Evolutionary conservation across 192 early-diverging fungal genomes (phyloP).

Genomic region (Coemansia sp.): DNA sequence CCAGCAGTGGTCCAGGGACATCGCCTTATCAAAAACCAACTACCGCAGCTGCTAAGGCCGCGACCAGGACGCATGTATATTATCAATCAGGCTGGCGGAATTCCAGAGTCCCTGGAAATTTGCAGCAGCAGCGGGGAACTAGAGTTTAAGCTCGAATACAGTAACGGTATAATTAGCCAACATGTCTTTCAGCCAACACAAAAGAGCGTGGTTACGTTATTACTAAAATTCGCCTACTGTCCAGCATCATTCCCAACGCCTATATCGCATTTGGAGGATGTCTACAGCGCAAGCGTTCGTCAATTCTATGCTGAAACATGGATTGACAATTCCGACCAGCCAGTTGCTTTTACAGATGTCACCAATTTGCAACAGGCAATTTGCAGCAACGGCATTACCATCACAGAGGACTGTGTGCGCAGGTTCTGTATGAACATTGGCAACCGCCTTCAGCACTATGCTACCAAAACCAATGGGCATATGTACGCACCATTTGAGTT

Average conservation of each 20-base stretch:
- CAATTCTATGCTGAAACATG: conserved; percentile 9
- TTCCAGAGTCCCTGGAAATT: conserved; percentile 1
- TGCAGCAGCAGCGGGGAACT: conserved; percentile 60
- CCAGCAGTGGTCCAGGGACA: conserved; percentile 69
- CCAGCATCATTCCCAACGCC: conserved; percentile 11
- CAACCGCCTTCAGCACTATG: conserved; percentile 27
- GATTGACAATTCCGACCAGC: conserved; percentile 11
- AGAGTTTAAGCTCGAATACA: conserved; percentile 74
- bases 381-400: neutral
- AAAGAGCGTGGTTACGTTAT: conserved; percentile 34
- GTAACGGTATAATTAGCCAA: conserved; percentile 55
- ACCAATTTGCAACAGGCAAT: neutral
- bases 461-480: conserved; percentile 30
- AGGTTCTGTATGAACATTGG: conserved; percentile 28
- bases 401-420: conserved; percentile 7
- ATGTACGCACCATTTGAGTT: conserved; percentile 84
- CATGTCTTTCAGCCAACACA: conserved; percentile 45
- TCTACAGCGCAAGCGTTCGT: neutral
- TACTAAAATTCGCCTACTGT: conserved; percentile 11
- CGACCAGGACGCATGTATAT: conserved; percentile 50
- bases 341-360: conserved; percentile 8
- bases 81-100: neutral
- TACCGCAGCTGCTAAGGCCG: conserved; percentile 59
- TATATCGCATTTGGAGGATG: conserved; percentile 10
- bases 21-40: conserved; percentile 58